A percentile compares a stretch with the other conserved stretches of the same genome.
phyloP scores from a whole-genome alignment of 257 asterid species.

The Hygrophila difformis region DNA sequence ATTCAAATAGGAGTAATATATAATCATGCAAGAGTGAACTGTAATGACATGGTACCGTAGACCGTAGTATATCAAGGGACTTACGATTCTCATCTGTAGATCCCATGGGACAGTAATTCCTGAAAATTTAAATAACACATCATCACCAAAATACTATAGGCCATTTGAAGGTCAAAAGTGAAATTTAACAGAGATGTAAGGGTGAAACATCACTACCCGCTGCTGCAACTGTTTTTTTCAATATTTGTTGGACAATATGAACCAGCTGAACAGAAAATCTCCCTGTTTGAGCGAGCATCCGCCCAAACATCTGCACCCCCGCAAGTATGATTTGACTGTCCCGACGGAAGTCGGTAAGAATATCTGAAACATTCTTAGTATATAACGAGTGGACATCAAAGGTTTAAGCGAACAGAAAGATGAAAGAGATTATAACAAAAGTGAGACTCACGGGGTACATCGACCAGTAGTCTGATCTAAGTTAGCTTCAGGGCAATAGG shows the following conservation, averaged over 20 bases:
- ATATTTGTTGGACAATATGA: conserved; percentile 10
- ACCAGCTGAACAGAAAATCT: conserved; percentile 5
- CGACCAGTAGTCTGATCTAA: neutral
- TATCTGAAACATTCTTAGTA: neutral
- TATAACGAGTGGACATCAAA: no score
- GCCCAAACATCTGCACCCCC: conserved; percentile 11
- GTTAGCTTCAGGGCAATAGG: conserved; percentile 4
- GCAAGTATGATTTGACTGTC: conserved; percentile 2
- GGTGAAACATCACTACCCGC: neutral
- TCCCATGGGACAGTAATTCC: conserved; percentile 66
- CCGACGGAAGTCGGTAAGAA: conserved; percentile 4
- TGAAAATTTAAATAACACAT: conserved; percentile 23
- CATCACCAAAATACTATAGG: neutral
- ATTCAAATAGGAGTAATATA: no score
- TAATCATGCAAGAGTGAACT: neutral
- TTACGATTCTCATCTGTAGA: conserved; percentile 42
- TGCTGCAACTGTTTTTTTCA: neutral
- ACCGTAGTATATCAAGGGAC: conserved; percentile 11
- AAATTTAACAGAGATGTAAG: neutral
- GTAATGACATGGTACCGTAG: neutral
- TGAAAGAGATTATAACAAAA: neutral
- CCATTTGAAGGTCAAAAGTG: no score
- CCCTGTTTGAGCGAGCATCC: neutral
- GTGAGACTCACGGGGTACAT: conserved; percentile 2
- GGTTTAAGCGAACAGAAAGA: neutral